Conservation (phyloP, 305 asterid species). For the Plantago coronopus region DNA sequence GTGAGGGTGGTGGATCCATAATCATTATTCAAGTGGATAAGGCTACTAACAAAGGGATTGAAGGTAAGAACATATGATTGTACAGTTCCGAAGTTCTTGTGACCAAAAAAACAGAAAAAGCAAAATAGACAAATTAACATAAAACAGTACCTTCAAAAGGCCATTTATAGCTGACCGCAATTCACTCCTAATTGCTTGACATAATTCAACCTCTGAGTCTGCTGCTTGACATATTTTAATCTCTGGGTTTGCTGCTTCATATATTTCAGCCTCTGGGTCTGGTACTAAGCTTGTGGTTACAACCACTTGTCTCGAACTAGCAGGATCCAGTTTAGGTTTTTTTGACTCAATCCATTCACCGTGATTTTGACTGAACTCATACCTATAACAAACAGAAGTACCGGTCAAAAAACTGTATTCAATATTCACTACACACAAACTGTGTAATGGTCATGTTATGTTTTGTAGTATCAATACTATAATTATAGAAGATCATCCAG, state of each 20-base stretch:
- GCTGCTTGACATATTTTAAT: constrained; percentile 52
- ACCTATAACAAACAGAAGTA: constrained; percentile 41
- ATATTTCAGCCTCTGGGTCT: constrained; percentile 56
- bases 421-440: background rate
- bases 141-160: constrained; percentile 63
- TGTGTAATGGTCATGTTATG: too few relatives aligned
- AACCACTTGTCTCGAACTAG: constrained; percentile 45
- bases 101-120: background rate
- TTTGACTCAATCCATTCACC: constrained; percentile 67
- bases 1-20: too few relatives aligned
- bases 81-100: too few relatives aligned
- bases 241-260: constrained; percentile 43
- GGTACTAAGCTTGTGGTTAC: constrained; percentile 38
- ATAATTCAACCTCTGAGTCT: constrained; percentile 56
- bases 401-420: background rate
- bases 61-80: too few relatives aligned
- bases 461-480: too few relatives aligned
- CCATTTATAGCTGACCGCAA: constrained; percentile 65
- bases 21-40: too few relatives aligned
- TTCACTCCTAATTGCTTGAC: constrained; percentile 61
- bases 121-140: constrained; percentile 9
- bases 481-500: too few relatives aligned
- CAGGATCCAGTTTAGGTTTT: constrained; percentile 71
- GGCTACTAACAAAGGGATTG: too few relatives aligned
- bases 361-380: constrained; percentile 76